Evolutionary conservation across 169 alveolate species (phyloP), one percentile per base, ranked within the genome.

Genomic region (Eimeria tenella): DNA sequence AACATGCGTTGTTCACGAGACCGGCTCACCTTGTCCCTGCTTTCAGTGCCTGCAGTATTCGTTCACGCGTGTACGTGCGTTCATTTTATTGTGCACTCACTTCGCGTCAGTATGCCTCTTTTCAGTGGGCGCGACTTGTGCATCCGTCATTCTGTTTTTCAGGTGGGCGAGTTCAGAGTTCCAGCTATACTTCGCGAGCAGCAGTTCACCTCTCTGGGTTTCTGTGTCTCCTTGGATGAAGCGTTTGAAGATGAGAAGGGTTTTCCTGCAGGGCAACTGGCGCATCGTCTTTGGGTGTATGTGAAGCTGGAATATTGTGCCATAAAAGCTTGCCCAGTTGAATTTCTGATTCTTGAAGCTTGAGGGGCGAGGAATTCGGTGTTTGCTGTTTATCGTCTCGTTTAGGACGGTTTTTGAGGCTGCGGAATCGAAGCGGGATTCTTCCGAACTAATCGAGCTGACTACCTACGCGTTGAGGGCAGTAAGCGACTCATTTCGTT

Each of bases 251-350:
- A 91, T 62, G 91, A 68, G 65, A n/a, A 15, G 4, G 58, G 23
- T 55, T 21, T 21, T 42, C 91, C 91, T 50, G 92, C 95, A 11
- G 95, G 95, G 74, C 92, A 91, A 75, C 42, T 79, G 65, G 95
- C 95, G 56, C 92, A 79, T 70, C 70, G 95, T 9, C 88, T 91
- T 65, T 91, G 95, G 95, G 88, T 63, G 95, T 91, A 91, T 8
- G 95, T 21, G 79, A 42, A 13, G 77, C 15, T 11, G 19, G 3
- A 9, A 15, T 31, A 15, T 55, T 21, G 31, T 31, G 60, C 77
- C 50, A 13, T 52, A 84, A 31, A 19, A 23, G 58, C 49, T 17
- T 7, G 6, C 63, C 17, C 19, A 7, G 15, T 60, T 84, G 15
- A n/a, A 2, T 4, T 11, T 4, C 23, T 53, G 10, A 25, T 42